A percentile compares a stretch with the other conserved stretches of the same genome.
phyloP scores from a whole-genome alignment of 352 stramenopile genomes.

The Globisporangium spinosum region DNA sequence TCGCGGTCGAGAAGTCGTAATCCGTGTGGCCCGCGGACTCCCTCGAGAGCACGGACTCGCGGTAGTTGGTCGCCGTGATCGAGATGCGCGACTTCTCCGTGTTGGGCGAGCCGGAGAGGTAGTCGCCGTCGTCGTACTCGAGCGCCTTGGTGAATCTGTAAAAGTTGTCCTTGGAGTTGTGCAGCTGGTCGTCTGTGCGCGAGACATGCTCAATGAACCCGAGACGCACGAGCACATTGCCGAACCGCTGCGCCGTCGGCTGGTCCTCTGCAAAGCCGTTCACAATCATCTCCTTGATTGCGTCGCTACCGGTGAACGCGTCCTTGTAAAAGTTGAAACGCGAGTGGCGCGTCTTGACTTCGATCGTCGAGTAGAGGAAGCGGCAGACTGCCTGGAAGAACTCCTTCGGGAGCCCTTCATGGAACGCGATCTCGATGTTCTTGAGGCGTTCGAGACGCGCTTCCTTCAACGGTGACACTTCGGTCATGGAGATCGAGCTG shows the following conservation, averaged over 20 bases:
- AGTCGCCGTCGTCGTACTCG: constrained; percentile 42
- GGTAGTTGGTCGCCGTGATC: constrained; percentile 66
- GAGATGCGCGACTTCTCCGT: constrained; percentile 35
- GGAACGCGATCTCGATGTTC: constrained; percentile 72
- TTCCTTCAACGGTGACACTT: constrained; percentile 63
- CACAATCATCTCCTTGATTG: constrained; percentile 67
- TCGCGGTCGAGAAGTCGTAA: constrained; percentile 73
- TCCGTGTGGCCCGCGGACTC: constrained; percentile 53
- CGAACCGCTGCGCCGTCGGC: constrained; percentile 55
- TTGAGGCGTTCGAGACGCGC: constrained; percentile 66
- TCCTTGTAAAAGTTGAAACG: constrained; percentile 88
- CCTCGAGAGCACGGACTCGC: constrained; percentile 67
- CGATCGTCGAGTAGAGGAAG: constrained; percentile 69
- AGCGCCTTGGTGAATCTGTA: constrained; percentile 77
- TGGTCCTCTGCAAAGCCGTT: constrained; percentile 81
- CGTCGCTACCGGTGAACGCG: constrained; percentile 72
- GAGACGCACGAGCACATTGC: constrained; percentile 78
- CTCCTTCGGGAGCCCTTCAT: constrained; percentile 71
- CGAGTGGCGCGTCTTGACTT: constrained; percentile 81
- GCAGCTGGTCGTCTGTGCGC: constrained; percentile 66
- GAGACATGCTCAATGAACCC: constrained; percentile 84
- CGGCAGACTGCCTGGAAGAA: constrained; percentile 74
- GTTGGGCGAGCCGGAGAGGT: constrained; percentile 22
- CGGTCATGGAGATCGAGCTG: constrained; percentile 39
- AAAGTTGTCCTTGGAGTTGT: constrained; percentile 84